Base-by-base conservation (phyloP, 257 asterid species). In the Plantago elongata region DNA sequence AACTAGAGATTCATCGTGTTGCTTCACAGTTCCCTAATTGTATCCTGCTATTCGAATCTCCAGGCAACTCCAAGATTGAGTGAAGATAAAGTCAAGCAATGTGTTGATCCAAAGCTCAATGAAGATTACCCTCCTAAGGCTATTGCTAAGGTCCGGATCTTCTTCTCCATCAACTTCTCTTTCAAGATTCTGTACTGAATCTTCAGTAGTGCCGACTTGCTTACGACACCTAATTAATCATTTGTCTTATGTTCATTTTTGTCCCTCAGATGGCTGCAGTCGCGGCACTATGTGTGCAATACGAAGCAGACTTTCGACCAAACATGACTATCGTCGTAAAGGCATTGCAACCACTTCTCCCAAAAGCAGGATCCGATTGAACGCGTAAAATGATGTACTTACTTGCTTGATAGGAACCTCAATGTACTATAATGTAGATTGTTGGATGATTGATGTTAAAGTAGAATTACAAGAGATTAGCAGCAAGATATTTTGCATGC, bases 41-140 rank as follows among this genome's bases (percentile, higher is more conserved):
- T 37, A 30, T 6, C 56, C 60, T 72, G 46, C 47, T 52, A 57
- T 13, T 18, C 44, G 7, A 44, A 15, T 58, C 16, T 54, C 45
- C 80, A 90, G 96, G 96, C 97, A 68, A 90, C 97, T 62, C 97
- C 97, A 70, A 83, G 96, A 80, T 61, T 90, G 84, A 87, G 97
- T 73, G 97, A 90, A 75, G 96, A 90, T 73, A 90, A 90, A 81
- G 97, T 90, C 75, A 90, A 90, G 78, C 97, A 90, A 57, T 90
- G 97, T 67, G 95, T 87, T 70, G 97, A 90, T 87, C 96, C 96
- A 37, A 90, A 90, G 77, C 87, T 87, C 58, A 79, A 80, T 45
- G 82, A 83, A 3, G 95, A 87, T 0, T 90, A 74, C 71, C 96
- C 96, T 18, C 93, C 96, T 54, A 90, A 90, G 81, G 96, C 97